Base-by-base conservation (phyloP, 2,329 filamentous ascomycete genomes). In the Chaetothyriales sp. region DNA sequence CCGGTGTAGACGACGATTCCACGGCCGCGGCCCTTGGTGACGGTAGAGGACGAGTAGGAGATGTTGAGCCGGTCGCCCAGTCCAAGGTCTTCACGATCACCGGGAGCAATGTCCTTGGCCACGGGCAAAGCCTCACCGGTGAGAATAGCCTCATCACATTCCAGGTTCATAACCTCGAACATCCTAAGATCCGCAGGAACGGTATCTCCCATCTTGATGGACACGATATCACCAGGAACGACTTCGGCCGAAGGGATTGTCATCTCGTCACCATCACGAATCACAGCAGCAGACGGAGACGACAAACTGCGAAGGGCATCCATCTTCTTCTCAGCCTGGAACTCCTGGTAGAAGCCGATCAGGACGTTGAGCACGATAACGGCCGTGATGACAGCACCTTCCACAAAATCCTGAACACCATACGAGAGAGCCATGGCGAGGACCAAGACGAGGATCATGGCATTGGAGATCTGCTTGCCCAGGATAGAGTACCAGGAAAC, bases 401-500 rank as follows among this genome's bases (percentile, higher is more conserved):
- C 76, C 50, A 79, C 72, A 55, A 71, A 78, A 59, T 78, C 75
- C 43, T 70, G 64, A 43, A 77, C 74, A 44, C 73, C 75, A 59
- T 73, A 75, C 55, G 73, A 74, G 46, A 76, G 70, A 53, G 78
- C 80, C 79, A 85, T 86, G 61, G 84, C 83, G 61, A 85, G 79
- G 58, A 87, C 73, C 59, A 88, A 79, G 55, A 74, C 74, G 58
- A 77, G 57, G 32, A 73, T 75, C 73, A 77, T 76, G 12, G 74
- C 74, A 60, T 77, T 77, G 43, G 72, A 71, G 43, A 75, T 64
- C 59, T 78, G 75, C 49, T 72, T 69, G 42, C 73, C 59, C 10
- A 78, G 61, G 47, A 78, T 73, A 52, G 73, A 69, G 53, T 68
- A 66, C 51, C 69, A 70, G 49, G 69, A 68, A 36, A 75, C 61